Conservation (phyloP, 257 asterid species). For the Scutellaria baicalensis region DNA sequence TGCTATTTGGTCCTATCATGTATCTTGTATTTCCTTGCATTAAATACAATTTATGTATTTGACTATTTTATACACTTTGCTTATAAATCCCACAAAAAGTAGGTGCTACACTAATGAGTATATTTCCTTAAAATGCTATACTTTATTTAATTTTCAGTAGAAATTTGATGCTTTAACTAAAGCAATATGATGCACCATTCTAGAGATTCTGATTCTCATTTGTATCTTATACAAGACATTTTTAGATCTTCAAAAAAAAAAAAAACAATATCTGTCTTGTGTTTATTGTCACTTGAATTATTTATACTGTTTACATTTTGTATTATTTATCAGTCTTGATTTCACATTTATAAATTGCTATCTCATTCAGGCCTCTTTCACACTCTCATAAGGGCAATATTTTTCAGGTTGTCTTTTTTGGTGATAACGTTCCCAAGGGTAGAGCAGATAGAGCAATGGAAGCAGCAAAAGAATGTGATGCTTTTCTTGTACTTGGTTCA, state of each 20-base stretch:
- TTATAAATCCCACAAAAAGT: too few relatives aligned
- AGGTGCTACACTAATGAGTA: too few relatives aligned
- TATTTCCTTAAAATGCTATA: too few relatives aligned
- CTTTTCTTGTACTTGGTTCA: conserved; percentile 91
- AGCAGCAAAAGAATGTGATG: conserved; percentile 88
- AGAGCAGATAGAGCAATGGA: conserved; percentile 81
- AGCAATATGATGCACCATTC: background rate
- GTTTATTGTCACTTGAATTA: background rate
- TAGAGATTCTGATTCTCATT: background rate
- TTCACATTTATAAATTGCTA: background rate
- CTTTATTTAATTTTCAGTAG: too few relatives aligned
- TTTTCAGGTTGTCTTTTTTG: conserved; percentile 90
- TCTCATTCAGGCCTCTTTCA: background rate
- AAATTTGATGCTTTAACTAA: too few relatives aligned
- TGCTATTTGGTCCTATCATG: background rate
- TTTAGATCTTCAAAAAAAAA: background rate
- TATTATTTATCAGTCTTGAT: background rate
- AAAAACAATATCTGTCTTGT: background rate
- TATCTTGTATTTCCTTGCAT: background rate
- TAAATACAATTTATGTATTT: background rate
- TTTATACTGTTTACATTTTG: background rate
- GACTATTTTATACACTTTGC: background rate
- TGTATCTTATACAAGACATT: background rate
- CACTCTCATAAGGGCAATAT: conserved; percentile 4
- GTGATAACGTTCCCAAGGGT: conserved; percentile 91